Conservation (phyloP, 208 protist genomes). For the Phytomonas francai region DNA sequence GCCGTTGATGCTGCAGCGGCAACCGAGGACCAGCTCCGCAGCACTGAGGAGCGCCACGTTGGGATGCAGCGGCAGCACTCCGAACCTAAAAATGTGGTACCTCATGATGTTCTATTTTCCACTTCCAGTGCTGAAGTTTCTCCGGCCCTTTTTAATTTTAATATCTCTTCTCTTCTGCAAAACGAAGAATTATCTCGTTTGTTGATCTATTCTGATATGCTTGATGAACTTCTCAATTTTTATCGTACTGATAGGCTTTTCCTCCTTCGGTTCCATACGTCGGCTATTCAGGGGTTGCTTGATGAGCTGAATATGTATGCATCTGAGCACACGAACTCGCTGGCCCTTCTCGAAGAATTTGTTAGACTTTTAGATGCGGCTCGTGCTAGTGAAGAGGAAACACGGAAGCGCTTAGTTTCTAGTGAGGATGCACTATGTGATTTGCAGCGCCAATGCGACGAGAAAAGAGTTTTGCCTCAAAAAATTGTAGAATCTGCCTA, state of each 20-base stretch:
- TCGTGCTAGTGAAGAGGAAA: conserved; percentile 26
- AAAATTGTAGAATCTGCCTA: not conserved
- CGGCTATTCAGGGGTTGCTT: conserved; percentile 20
- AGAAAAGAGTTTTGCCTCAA: not conserved
- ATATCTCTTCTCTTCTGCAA: no score
- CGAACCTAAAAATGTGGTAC: not conserved
- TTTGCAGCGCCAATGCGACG: not conserved
- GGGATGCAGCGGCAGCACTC: no score
- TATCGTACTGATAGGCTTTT: not conserved
- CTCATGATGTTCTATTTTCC: not conserved
- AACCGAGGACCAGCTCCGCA: no score
- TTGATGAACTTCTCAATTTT: no score
- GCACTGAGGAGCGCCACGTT: no score
- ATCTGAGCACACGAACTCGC: conserved; percentile 34
- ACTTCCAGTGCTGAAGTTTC: not conserved
- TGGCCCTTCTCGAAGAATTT: conserved; percentile 56
- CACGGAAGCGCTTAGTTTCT: conserved; percentile 20
- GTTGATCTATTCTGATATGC: no score
- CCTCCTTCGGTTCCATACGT: not conserved
- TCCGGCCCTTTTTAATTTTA: no score
- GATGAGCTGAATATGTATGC: conserved; percentile 22
- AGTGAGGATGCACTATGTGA: conserved; percentile 28
- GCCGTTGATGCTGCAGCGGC: no score
- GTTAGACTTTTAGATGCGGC: conserved; percentile 40
- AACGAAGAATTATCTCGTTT: no score